Evolutionary conservation across 2,329 filamentous ascomycete species (phyloP).

Genomic region (Ascochyta koolunga): DNA sequence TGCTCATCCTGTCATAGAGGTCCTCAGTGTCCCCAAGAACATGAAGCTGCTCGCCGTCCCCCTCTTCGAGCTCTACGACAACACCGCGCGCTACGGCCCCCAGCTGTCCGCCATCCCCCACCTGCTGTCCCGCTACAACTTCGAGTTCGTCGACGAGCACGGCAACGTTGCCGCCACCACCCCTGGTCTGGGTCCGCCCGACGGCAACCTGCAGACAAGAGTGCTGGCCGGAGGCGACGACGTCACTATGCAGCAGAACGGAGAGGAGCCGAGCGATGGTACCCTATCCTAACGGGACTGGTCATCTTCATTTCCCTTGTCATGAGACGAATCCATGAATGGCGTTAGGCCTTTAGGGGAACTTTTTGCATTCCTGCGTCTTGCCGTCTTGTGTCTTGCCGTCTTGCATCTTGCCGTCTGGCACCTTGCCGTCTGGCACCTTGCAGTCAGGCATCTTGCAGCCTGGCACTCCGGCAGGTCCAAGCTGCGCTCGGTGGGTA

Average conservation of each 20-base stretch:
- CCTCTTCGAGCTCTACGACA: conserved; percentile 97
- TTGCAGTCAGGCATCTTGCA: no score
- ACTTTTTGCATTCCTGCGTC: neutral
- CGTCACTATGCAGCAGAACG: conserved; percentile 46
- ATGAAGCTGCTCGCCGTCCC: conserved; percentile 99
- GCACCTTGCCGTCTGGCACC: no score
- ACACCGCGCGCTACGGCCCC: conserved; percentile 91
- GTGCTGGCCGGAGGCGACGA: conserved; percentile 48
- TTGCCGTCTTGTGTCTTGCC: no score
- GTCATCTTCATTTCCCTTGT: neutral
- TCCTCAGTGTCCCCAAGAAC: conserved; percentile 96
- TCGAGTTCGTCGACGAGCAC: conserved; percentile 94
- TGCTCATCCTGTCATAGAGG: conserved; percentile 70
- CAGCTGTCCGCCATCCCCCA: conserved; percentile 97
- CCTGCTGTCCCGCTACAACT: conserved; percentile 92
- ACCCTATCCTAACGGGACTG: conserved; percentile 34
- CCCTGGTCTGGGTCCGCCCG: conserved; percentile 72
- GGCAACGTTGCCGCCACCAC: conserved; percentile 86
- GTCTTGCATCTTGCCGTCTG: no score
- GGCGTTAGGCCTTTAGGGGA: conserved; percentile 2
- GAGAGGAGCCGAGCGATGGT: conserved; percentile 44
- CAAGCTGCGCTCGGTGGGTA: neutral
- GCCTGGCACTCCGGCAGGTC: no score
- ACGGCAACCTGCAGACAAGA: conserved; percentile 41
- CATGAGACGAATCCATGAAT: neutral